These are phyloP conservation scores for Monosporozyma aquatica DNA, from an alignment of 805 yeast species.

Conservation along the genomic window DNA sequence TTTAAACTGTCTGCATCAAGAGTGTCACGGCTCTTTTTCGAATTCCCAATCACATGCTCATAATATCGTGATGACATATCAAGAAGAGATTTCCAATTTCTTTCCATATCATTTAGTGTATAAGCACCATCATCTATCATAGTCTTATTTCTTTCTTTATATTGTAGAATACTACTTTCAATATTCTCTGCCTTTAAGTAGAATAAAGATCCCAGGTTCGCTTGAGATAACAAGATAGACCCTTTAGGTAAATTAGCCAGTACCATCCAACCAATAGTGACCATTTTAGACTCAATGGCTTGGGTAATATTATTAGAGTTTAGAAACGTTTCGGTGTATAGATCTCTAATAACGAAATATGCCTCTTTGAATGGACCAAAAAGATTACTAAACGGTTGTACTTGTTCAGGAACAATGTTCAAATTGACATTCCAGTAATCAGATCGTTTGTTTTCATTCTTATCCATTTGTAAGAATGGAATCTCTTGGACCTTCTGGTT, in stretches of 20 bases:
- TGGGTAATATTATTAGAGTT: conserved; percentile 48
- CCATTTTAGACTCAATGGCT: conserved; percentile 48
- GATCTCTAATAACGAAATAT: conserved; percentile 60
- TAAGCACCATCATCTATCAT: no score
- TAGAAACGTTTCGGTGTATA: conserved; percentile 56
- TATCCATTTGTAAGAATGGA: no score
- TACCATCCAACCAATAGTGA: conserved; percentile 58
- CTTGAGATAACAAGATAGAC: conserved; percentile 49
- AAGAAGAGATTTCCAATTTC: conserved; percentile 18
- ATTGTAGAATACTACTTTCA: conserved; percentile 33
- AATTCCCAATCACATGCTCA: conserved; percentile 29
- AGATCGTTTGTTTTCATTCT: no score
- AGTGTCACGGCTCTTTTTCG: conserved; percentile 11
- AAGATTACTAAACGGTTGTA: conserved; percentile 36
- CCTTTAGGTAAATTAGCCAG: conserved; percentile 51
- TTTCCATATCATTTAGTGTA: background rate
- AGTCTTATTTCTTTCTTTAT: background rate
- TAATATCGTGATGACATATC: conserved; percentile 33
- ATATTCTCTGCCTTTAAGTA: conserved; percentile 54
- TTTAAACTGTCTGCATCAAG: conserved; percentile 39
- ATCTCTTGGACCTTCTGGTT: conserved; percentile 2
- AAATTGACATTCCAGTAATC: no score
- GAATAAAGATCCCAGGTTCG: conserved; percentile 56
- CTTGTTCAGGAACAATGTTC: no score
- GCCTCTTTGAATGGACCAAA: conserved; percentile 68